phyloP scores from a whole-genome alignment of 1,139 yeast species.

The Protomyces inouyei region DNA sequence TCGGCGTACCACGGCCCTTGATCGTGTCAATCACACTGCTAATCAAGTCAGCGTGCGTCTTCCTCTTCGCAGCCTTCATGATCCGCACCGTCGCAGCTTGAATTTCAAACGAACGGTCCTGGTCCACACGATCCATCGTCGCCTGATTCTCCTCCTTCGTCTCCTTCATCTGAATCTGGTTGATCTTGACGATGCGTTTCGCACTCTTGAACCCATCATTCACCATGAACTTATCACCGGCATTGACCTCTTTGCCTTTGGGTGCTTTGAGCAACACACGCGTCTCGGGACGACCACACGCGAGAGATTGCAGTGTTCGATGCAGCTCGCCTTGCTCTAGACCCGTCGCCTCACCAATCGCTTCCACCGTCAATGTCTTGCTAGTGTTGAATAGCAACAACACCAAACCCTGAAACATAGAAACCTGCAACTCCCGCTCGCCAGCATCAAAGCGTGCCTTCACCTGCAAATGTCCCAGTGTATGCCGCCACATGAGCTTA shows the following conservation, averaged over 20 bases:
- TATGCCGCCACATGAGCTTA: constrained; percentile 39
- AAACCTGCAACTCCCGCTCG: constrained; percentile 37
- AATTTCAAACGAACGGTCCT: constrained; percentile 39
- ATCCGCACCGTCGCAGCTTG: constrained; percentile 42
- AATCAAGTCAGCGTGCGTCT: constrained; percentile 41
- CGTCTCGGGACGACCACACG: constrained; percentile 35
- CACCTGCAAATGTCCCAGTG: constrained; percentile 38
- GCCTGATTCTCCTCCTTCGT: constrained; percentile 35
- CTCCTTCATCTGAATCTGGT: constrained; percentile 38
- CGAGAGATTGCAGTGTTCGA: constrained; percentile 37
- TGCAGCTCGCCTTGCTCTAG: constrained; percentile 34
- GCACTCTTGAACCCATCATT: constrained; percentile 39
- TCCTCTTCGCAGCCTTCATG: constrained; percentile 56
- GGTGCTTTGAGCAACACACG: constrained; percentile 37
- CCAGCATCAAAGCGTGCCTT: constrained; percentile 39
- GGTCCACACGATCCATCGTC: constrained; percentile 34
- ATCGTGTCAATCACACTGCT: constrained; percentile 37
- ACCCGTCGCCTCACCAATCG: constrained; percentile 34
- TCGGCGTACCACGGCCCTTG: constrained; percentile 37
- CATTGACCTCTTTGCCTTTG: constrained; percentile 33
- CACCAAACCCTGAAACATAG: constrained; percentile 38
- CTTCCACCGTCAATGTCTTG: constrained; percentile 32
- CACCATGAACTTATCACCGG: constrained; percentile 36
- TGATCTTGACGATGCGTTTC: constrained; percentile 37
- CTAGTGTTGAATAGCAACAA: constrained; percentile 37